Base-by-base conservation (phyloP, 768 basidiomycete species). In the Phylloporus arenicola region DNA sequence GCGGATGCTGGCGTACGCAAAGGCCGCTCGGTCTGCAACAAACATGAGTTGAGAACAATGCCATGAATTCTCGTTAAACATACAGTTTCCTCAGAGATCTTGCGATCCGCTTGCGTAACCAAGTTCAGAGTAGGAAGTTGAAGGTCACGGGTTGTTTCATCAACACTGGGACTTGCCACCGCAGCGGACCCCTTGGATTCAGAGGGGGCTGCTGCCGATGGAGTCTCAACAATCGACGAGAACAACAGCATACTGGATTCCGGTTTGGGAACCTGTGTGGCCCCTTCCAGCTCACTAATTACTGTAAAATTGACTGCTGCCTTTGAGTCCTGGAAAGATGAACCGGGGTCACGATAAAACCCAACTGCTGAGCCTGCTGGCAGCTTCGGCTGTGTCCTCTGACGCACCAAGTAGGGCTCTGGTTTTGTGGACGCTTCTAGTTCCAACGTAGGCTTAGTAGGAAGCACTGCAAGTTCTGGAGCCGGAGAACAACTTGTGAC, bases 241-340 rank as follows among this genome's bases (percentile, higher is more conserved):
- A 58, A 58, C 31, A 68, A 39, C 9, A 68, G 65, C 27, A 59
- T 59, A 40, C 59, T 60, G 20, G 57, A 50, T 51, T 57, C 53
- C 12, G 16, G 41, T n/a, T 46, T 52, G 14, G 58, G 53, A 43
- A 35, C 27, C 20, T 42, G 45, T 9, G 43, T 14, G 25, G 35
- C 17, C 44, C 57, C 57, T 37, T 89, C 88, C 47, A 92, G 62
- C 66, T 92, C 90, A 60, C 88, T 91, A 48, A 72, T 78, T 40
- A 92, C 86, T 42, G 83, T 87, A 70, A 92, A 92, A 54, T 79
- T 82, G 50, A 90, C 85, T 10, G 73, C 55, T 14, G 73, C 63
- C 48, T 74, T 77, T 4, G 74, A 57, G 57, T 81, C 77, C 33
- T 70, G 69, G 50, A 71, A 73, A 29, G 76, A 72, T 33, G 81